Base-by-base conservation (phyloP, 192 early-diverging fungal genomes). In the Lobosporangium transversale region DNA sequence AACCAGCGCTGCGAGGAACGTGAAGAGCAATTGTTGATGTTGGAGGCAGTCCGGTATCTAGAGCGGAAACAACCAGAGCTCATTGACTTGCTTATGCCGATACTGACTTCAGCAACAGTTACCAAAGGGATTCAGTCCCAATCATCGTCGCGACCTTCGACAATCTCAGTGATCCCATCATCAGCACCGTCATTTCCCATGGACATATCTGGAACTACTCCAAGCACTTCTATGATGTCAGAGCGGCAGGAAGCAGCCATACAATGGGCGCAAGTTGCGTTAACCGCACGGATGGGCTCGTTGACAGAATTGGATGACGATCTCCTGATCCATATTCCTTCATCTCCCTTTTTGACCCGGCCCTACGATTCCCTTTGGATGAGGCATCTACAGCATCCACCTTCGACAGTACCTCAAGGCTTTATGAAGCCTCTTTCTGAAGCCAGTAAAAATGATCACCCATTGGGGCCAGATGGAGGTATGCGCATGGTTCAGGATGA, bases 1-100 rank as follows among this genome's bases (percentile, higher is more conserved):
- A 61, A 76, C 17, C 33, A 35, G 24, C 37, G 45, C 21, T 76
- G 73, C 18, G 73, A 76, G 30, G 73, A 67, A 30, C 73, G 73
- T 0, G 73, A 76, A 23, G 73, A 76, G 23, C 26, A 49, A 21
- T 30, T 67, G 36, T 40, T 76, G 2, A 35, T 76, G 64, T 11
- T 62, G 12, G 73, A 76, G 59, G 73, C 64, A 2, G 43, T 47
- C 2, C 55, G 54, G 27, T 75, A 60, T 52, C 23, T 55, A 5
- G 56, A 58, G 31, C 55, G 70, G 21, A 30, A 24, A 21, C 26
- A 58, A 26, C 42, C 70, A 9, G 51, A 32, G 15, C 0, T 61
- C 9, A 21, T 49, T n/a, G 31, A 26, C 3, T 9, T 10, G 18
- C 17, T 62, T 17, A 2, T 53, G 29, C 15, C 9, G 27, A 18